Evolutionary conservation across 2,329 filamentous ascomycete genomes (phyloP), one percentile per base, ranked within the genome.

Genomic region (Paraconiothyrium brasiliense): DNA sequence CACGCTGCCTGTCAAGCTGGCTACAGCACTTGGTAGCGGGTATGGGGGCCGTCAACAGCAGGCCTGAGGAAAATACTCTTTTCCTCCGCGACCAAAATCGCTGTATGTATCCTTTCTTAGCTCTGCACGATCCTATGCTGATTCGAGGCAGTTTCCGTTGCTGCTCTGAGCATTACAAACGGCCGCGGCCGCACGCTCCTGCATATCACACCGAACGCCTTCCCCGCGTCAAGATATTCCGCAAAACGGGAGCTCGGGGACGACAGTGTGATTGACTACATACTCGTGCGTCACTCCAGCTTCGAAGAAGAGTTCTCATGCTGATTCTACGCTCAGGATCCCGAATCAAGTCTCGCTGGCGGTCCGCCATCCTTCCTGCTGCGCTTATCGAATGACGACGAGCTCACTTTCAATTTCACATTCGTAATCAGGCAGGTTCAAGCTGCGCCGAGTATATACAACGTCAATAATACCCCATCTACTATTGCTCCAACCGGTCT

Each of bases 1-100:
- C 55, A 49, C 48, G 49, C 62, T 60, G 62, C 63, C 47, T 62
- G 24, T 57, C 66, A 64, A 58, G 60, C 67, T 61, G 63, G 66
- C 67, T 67, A 49, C 61, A 63, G 62, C 61, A 57, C 52, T 61
- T 46, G 20, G 58, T 63, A 48, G 58, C 65, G 39, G 75, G 69
- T 67, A 99, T 99, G 95, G 95, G 95, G 77, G 93, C 91, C 84
- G 90, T 97, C 81, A 90, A 89, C 79, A 97, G 94, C 85, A 91
- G 89, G 81, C 89, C 90, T 74, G 94, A 97, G 75, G 92, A 89
- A 77, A 86, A 88, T 71, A 82, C 88, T 72, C 84, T 98, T 78
- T 96, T 91, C 79, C 84, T 98, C 77, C 91, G 92, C 83, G 95
- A 99, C 78, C 95, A 97, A 84, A 92, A 88, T 78, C 89, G 93